phyloP scores from a whole-genome alignment of 1,284 basidiomycete species.

The Rhodotorula mucilaginosa region DNA sequence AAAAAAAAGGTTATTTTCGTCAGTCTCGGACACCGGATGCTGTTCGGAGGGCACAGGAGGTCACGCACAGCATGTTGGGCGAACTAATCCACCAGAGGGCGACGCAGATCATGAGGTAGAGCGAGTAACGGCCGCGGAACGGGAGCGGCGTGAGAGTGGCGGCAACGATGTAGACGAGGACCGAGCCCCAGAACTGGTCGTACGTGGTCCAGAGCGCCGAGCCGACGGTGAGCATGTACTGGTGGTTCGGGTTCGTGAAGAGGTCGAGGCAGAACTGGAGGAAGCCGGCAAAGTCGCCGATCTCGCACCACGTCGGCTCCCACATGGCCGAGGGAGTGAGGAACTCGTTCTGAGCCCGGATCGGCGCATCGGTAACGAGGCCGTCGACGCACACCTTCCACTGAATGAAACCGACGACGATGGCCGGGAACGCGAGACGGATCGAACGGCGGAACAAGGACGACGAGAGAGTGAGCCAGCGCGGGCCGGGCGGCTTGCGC shows the following conservation, averaged over 20 bases:
- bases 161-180: slow-evolving; percentile 50
- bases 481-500: slow-evolving; percentile 44
- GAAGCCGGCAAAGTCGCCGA: slow-evolving; percentile 49
- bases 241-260: slow-evolving; percentile 50
- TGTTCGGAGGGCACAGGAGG: not conserved
- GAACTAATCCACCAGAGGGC: slow-evolving; percentile 47
- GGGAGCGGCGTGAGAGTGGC: slow-evolving; percentile 48
- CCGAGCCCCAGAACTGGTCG: slow-evolving; percentile 52
- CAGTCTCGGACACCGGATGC: not conserved
- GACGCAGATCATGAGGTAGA: slow-evolving; percentile 46
- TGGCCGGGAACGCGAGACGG: slow-evolving; percentile 50
- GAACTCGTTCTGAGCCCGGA: slow-evolving; percentile 43
- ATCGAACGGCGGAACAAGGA: slow-evolving; percentile 51
- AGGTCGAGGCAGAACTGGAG: slow-evolving; percentile 49
- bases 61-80: slow-evolving; percentile 46
- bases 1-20: slow-evolving; percentile 30
- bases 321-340: slow-evolving; percentile 48
- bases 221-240: slow-evolving; percentile 50
- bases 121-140: slow-evolving; percentile 47
- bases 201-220: slow-evolving; percentile 52
- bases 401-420: slow-evolving; percentile 49
- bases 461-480: slow-evolving; percentile 48
- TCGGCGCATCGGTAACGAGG: slow-evolving; percentile 45
- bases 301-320: slow-evolving; percentile 49
- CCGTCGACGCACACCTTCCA: slow-evolving; percentile 48